These are phyloP conservation scores for Vitis rotundifolia DNA, from an alignment of 164 flowering plant species.

Conservation along the genomic window DNA sequence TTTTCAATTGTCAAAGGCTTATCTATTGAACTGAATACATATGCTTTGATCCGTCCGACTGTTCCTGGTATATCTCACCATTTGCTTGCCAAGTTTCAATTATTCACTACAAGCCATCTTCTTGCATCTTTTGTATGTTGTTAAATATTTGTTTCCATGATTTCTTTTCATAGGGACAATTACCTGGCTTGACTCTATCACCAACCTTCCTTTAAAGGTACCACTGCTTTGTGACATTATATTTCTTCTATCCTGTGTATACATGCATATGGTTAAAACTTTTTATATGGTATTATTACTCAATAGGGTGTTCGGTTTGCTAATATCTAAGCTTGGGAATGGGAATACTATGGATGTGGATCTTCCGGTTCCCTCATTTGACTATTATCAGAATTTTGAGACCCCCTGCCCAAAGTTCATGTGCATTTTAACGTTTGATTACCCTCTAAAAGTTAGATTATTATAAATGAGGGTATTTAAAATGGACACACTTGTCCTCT, in stretches of 20 bases:
- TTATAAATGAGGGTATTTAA: no score
- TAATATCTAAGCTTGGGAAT: no score
- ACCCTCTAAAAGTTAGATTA: no score
- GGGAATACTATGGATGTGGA: no score
- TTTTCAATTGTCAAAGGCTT: slow-evolving; percentile 64
- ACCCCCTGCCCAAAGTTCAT: no score
- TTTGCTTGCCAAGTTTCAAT: not conserved
- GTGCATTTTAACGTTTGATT: no score
- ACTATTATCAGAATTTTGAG: no score
- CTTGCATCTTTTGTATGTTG: not conserved
- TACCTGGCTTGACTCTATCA: slow-evolving; percentile 92
- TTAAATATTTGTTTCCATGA: not conserved
- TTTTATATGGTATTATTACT: not conserved
- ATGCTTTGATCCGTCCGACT: slow-evolving; percentile 93
- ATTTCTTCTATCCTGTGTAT: not conserved
- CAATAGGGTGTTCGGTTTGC: not conserved
- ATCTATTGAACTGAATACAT: slow-evolving; percentile 80
- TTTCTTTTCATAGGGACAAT: slow-evolving; percentile 50
- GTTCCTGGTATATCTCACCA: slow-evolving; percentile 51
- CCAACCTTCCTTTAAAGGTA: slow-evolving; percentile 88
- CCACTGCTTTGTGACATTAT: not conserved
- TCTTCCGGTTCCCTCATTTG: no score
- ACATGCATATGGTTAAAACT: not conserved
- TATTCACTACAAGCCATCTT: not conserved
- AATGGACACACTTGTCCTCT: no score